Base-by-base conservation (phyloP, 768 basidiomycete species). In the Russula ochroleuca region DNA sequence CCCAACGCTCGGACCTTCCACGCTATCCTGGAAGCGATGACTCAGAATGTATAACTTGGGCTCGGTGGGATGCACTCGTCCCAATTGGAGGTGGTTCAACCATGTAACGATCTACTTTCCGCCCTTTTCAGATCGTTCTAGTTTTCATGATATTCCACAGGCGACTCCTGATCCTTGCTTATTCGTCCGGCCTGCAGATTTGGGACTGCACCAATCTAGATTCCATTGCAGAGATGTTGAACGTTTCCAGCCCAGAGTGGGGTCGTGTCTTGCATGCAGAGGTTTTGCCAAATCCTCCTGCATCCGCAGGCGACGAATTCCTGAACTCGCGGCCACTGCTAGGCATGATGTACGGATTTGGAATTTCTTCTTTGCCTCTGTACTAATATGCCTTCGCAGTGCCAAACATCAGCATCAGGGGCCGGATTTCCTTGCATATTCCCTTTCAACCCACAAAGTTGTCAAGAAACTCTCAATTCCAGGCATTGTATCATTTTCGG, bases 201-300 rank as follows among this genome's bases (percentile, higher is more conserved):
- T 88, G 85, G 85, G 85, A 87, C 67, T 83, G 82, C 67, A 77
- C 80, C 14, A 77, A 81, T 63, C 71, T 87, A 10, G 80, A 74
- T 59, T 68, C 78, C 1, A 77, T 84, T 7, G 71, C 73, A 2
- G 86, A 88, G 67, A 65, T 86, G 3, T 71, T 88, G 62, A 83
- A 86, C 63, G 62, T 88, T 38, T 67, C 75, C 10, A 75, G 69
- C 59, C 45, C 72, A 33, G 69, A 71, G 13, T 79, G 74, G 78
- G 75, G 75, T 9, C 64, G 67, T 43, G 65, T 75, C 56, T 69
- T 72, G 45, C 76, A 76, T 63, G 81, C 79, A 41, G 76, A 72
- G 35, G 72, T 83, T 14, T 71, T 86, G 11, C 75, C 75, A 1
- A 52, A 78, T 70, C 73, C 74, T 13, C 51, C 45, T 53, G 38